phyloP scores from a whole-genome alignment of 2,329 filamentous ascomycete species.

The Colletotrichum scovillei region DNA sequence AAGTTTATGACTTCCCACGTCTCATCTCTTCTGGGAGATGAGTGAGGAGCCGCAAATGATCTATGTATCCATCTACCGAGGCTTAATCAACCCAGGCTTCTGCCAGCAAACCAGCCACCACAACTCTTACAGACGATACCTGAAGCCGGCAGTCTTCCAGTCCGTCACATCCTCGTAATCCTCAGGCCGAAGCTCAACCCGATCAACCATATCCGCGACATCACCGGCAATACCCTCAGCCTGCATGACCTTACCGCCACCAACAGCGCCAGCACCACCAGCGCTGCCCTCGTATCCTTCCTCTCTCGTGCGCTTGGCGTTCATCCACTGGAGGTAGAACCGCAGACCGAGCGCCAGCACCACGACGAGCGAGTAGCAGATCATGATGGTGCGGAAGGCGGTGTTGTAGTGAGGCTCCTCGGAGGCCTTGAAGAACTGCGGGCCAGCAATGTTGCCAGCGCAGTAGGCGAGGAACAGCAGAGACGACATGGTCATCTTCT shows the following conservation, averaged over 20 bases:
- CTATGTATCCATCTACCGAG: background rate
- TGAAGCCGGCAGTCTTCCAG: slow-evolving; percentile 68
- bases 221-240: slow-evolving; percentile 38
- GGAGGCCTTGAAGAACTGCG: slow-evolving; percentile 62
- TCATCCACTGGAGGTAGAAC: slow-evolving; percentile 59
- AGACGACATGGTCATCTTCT: slow-evolving; percentile 70
- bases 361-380: slow-evolving; percentile 65
- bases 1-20: background rate
- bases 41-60: too few species aligned
- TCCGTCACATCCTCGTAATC: slow-evolving; percentile 70
- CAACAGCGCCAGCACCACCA: slow-evolving; percentile 53
- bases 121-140: slow-evolving; percentile 57
- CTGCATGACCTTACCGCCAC: slow-evolving; percentile 48
- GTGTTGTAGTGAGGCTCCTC: slow-evolving; percentile 65
- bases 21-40: too few species aligned
- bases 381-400: slow-evolving; percentile 65
- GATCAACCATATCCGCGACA: slow-evolving; percentile 45
- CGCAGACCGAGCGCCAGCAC: slow-evolving; percentile 55
- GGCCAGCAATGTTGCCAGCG: slow-evolving; percentile 65
- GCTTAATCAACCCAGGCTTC: background rate
- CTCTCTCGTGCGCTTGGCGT: slow-evolving; percentile 51
- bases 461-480: slow-evolving; percentile 67
- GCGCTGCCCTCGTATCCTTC: slow-evolving; percentile 60
- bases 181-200: slow-evolving; percentile 52
- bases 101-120: background rate